Evolutionary conservation across 2,329 filamentous ascomycete species (phyloP), one percentile per base, ranked within the genome.

Genomic region (Graphium sp.): DNA sequence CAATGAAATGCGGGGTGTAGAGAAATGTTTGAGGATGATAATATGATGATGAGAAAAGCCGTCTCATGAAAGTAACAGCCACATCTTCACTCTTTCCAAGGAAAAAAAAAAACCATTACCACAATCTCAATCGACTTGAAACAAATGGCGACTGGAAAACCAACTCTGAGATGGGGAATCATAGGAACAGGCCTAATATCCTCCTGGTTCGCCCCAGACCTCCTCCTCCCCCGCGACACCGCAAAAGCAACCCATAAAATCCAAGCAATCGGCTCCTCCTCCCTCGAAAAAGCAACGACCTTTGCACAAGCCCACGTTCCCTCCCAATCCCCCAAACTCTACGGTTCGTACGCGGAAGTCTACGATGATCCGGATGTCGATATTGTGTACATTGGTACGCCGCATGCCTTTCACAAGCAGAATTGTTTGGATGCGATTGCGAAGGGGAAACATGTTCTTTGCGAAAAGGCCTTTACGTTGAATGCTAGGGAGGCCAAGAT

Each of bases 221-320:
- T 61, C 7, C 31, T 49, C 9, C 32, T 56, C 24, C 35, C 45
- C 10, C 45, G 55, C n/a, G 27, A 39, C 7, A 42, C 49, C 23
- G 44, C 46, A 4, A 43, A 46, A 24, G 50, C 49, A 18, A 49
- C 43, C 8, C 55, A 60, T 35, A 39, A 52, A 16, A 49, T 58
- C 26, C 47, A 52, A 35, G 50, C 52, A 7, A 47, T 58, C 28
- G 55, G 53, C n/a, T 46, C 52, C 4, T 57, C 54, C 1, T 50
- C 46, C 2, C 22, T 43, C 8, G 31, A 46, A 4, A 56, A 55
- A 34, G 51, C 48, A 17, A 12, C 9, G 26, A 29, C 13, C 19
- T 34, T 22, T 17, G 16, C n/a, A 8, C 14, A 24, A 18, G 20
- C 23, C 6, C 16, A 25, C 13, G 11, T 15, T 2, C 15, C 13